Evolutionary conservation across 148 eudicot species (phyloP), one percentile per base, ranked within the genome.

Genomic region (Talinum fruticosum): DNA sequence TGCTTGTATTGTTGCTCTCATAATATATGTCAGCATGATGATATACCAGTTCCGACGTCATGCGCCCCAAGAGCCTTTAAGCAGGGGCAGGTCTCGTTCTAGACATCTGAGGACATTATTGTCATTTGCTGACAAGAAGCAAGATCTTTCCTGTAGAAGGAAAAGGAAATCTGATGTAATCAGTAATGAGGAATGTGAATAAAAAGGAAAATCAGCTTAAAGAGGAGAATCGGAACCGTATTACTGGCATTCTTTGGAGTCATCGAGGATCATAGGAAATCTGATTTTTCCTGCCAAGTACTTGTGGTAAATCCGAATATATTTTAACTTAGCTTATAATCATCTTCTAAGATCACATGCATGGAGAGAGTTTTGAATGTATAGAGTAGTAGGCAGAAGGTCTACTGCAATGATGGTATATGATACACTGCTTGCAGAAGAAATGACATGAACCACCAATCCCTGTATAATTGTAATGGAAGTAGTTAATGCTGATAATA

Each of bases 41-140:
- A 66, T 77, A n/a, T 70, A 71, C 77, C 78, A 74, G 33, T 84
- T 81, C 78, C 79, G 82, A 2, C 79, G 53, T 2, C 81, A 80
- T 64, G 54, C 76, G 44, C 78, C 80, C 70, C 68, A 81, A 45
- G 82, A 81, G 61, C 77, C 86, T 62, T 44, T 83, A 36, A 76
- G 38, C 61, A 73, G 69, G 61, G 80, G 84, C 74, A 80, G 73
- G 59, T 72, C 88, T 33, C 82, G 45, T 72, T 44, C 71, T 28
- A 81, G 66, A 53, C 81, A 75, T 26, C 68, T 84, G 0, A 87
- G 19, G 79, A 78, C 86, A 19, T 86, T 83, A 82, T 79, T 77
- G 75, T 80, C 87, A 34, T 88, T 51, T 69, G 79, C 76, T 76
- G 79, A 87, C 75, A 83, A 83, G 82, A 87, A 87, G 81, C 86